Evolutionary conservation across 1,284 basidiomycete genomes (phyloP), one percentile per base, ranked within the genome.

Genomic region (Fomitiporia mediterranea): DNA sequence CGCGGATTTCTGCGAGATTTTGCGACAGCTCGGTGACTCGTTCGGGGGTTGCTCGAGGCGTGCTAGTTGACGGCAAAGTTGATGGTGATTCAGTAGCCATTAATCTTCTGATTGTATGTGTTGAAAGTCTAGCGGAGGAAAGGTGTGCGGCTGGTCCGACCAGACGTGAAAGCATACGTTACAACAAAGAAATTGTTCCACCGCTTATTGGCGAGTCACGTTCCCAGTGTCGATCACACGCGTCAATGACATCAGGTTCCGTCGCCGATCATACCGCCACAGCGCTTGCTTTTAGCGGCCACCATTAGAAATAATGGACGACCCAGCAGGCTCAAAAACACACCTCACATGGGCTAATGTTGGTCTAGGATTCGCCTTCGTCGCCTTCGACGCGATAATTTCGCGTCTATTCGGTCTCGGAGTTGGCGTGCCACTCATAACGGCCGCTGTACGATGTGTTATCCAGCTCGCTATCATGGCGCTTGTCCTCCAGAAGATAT

Each of bases 391-490:
- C 68, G 78, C 81, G 17, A 57, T 81, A 21, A 61, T 92, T 9
- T 92, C 90, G 2, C 70, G 74, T 11, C 60, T 74, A 1, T 79
- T 92, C 55, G 75, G 82, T 1, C 78, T 94, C 13, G 87, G 83
- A 3, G 77, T 93, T 46, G 88, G 86, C 1, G 69, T 75, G 2
- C 83, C 84, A 3, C 78, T 93, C 39, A 63, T 90, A 27, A 78
- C 84, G 4, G 82, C 90, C 0, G 84, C 89, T 0, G 55, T 83
- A 28, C 73, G 91, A 68, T 94, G 91, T 66, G 72, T 90, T 17
- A 68, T 86, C 11, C 91, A 94, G 71, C 80, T 94, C 27, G 80
- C 80, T 13, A 67, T 90, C 9, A 86, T 93, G 61, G 86, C 81
- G 0, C 70, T 83, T 25, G 66, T 93, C 2, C 70, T 94, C 32